phyloP scores from a whole-genome alignment of 2,329 filamentous ascomycete genomes.

The Aspergillus quadricinctus region DNA sequence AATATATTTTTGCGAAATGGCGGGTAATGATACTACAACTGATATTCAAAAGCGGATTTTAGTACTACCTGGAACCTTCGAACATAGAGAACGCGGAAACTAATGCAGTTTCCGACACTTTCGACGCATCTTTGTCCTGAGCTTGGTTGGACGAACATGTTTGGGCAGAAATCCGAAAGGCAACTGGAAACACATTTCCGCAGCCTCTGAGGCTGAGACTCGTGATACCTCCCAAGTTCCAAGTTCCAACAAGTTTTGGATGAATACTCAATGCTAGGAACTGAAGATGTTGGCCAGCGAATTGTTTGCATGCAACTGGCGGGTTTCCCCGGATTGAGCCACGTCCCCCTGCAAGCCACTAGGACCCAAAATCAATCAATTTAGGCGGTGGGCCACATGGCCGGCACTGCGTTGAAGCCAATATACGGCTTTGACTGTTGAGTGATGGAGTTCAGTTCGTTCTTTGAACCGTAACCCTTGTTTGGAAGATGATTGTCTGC shows the following conservation, averaged over 20 bases:
- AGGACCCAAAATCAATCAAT: neutral
- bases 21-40: neutral
- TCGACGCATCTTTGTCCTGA: neutral
- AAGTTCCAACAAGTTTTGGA: neutral
- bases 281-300: neutral
- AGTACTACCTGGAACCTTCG: neutral
- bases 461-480: neutral
- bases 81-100: neutral
- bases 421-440: neutral
- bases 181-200: neutral
- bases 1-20: neutral
- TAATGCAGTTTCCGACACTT: neutral
- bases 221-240: neutral
- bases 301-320: neutral
- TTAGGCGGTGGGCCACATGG: neutral
- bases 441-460: neutral
- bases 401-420: neutral
- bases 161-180: neutral
- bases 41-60: neutral
- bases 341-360: neutral
- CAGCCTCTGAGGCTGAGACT: neutral
- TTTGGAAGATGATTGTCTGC: neutral
- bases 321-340: neutral
- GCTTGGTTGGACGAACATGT: neutral
- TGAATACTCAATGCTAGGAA: neutral